Percentiles rank a stretch among this genome's conserved stretches.
Conservation (phyloP, 2,329 filamentous ascomycete species). For the Onygenales sp. region DNA sequence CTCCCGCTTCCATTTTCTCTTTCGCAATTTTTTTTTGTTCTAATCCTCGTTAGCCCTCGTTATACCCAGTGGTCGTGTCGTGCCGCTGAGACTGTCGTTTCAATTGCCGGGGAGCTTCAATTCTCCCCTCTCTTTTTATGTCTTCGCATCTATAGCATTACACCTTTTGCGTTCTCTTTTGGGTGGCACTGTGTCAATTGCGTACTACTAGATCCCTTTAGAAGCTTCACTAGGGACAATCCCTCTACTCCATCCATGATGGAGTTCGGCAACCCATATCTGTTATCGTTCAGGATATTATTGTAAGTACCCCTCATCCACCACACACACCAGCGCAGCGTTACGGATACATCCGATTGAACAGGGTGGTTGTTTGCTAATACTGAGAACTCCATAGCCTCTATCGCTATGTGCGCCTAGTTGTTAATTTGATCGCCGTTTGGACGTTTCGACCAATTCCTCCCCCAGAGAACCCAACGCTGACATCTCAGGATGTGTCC, state of each 20-base stretch:
- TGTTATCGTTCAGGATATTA: conserved; percentile 12
- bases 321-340: background rate
- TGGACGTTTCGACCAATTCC: conserved; percentile 81
- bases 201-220: conserved; percentile 2
- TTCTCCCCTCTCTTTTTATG: conserved; percentile 1
- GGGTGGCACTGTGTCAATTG: conserved; percentile 4
- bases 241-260: conserved; percentile 2
- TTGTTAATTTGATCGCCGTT: conserved; percentile 77
- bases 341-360: background rate
- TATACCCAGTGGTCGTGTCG: conserved; percentile 4
- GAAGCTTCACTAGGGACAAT: background rate
- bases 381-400: conserved; percentile 46
- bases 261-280: conserved; percentile 10
- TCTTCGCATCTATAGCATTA: conserved; percentile 2
- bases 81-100: conserved; percentile 8
- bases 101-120: background rate
- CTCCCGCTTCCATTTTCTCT: background rate
- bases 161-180: background rate
- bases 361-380: background rate
- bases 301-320: conserved; percentile 9
- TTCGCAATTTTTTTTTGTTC: background rate
- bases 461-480: conserved; percentile 68
- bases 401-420: conserved; percentile 76
- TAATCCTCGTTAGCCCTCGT: background rate
- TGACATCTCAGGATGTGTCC: conserved; percentile 76